Evolutionary conservation across 352 stramenopile genomes (phyloP), one percentile per base, ranked within the genome.

Genomic region (Globisporangium canariense): DNA sequence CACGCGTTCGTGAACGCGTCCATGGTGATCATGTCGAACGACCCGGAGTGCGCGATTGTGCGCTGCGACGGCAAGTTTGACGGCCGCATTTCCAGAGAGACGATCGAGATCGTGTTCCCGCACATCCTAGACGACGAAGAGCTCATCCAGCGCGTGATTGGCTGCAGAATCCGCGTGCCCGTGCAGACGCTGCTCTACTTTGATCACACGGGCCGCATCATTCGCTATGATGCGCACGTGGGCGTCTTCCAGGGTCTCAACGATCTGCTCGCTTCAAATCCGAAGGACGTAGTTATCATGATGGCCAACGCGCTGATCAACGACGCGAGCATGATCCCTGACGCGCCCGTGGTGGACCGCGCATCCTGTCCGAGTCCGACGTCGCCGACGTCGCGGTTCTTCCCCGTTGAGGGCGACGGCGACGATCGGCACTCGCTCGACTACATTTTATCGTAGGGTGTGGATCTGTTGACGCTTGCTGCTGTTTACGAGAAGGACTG

Each of bases 41-140:
- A 62, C 18, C 41, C 56, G 1, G 41, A 34, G 41, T 62, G 45
- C 41, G 54, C 56, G 41, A 64, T 64, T 25, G 46, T 64, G 45
- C 25, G 43, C 3, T 65, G 59, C 16, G 47, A 43, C 34, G 59
- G 59, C 25, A 43, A 58, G 25, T 64, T 64, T 47, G 18, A 58
- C 34, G 47, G 59, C 1, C 36, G n/a, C 8, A 45, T 60, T 18
- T 56, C 45, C 4, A 47, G 40, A 22, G 25, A 18, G 30, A 64
- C 60, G 22, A 64, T 71, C 47, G 65, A 71, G 47, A 28, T 59
- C n/a, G 32, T 71, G 22, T 71, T 64, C 22, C 65, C 54, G 4
- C 60, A 64, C 22, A 32, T 71, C 36, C 28, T 63, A 2, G 34
- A 40, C 47, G 51, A 71, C 47, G 65, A 67, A n/a, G 36, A 38